These are phyloP conservation scores for Cystoisospora suis DNA, from an alignment of 169 alveolate genomes.

Conservation along the genomic window DNA sequence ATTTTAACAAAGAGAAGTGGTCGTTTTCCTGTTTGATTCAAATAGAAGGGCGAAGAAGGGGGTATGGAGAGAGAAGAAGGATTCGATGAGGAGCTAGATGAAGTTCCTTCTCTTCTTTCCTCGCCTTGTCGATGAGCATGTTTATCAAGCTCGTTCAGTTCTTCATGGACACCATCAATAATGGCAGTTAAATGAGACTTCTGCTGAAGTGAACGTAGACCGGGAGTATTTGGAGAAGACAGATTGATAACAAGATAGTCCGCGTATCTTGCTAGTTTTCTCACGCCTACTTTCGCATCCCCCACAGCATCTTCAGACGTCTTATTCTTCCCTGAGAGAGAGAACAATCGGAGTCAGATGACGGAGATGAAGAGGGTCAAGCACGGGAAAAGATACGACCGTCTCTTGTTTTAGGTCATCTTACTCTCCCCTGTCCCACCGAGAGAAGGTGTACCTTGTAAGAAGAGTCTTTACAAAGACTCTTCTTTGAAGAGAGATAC, in stretches of 20 bases:
- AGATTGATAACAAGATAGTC: constrained; percentile 84
- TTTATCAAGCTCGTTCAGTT: constrained; percentile 68
- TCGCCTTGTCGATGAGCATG: background rate
- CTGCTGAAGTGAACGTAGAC: constrained; percentile 79
- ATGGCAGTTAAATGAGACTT: constrained; percentile 73
- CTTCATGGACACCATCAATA: constrained; percentile 69
- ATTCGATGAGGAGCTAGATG: background rate
- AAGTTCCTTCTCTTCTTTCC: background rate
- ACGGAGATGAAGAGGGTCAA: background rate
- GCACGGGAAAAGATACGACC: background rate
- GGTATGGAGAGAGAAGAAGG: background rate
- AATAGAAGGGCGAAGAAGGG: constrained; percentile 30
- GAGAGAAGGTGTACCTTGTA: too few relatives aligned
- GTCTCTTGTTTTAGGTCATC: background rate
- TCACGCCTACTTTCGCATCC: constrained; percentile 74
- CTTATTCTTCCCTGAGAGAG: constrained; percentile 72
- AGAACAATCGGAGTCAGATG: background rate
- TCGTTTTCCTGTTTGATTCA: constrained; percentile 29
- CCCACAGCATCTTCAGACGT: constrained; percentile 71
- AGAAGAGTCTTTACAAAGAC: too few relatives aligned
- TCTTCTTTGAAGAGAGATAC: too few relatives aligned
- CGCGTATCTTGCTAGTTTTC: constrained; percentile 78
- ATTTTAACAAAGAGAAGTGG: constrained; percentile 69
- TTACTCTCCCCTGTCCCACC: too few relatives aligned
- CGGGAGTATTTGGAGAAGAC: constrained; percentile 87